A percentile compares a stretch with the other conserved stretches of the same genome.
Conservation (phyloP, 176 grass and related monocot species). For the Oryza rufipogon region DNA sequence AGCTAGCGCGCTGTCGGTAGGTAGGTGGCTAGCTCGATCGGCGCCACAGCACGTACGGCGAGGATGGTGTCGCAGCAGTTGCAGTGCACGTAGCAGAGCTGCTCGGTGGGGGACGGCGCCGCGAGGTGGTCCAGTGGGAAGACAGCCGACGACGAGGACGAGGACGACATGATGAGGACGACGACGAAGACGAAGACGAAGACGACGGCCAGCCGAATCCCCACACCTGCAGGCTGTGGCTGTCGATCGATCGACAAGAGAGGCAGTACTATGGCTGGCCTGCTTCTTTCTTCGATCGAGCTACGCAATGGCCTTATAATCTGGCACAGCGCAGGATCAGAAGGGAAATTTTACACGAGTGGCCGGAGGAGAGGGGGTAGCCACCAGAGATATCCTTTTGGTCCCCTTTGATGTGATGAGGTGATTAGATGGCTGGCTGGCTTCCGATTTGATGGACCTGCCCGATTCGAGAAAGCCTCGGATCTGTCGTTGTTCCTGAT, state of each 20-base stretch:
- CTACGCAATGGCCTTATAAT: neutral
- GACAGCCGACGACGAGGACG: conserved; percentile 77
- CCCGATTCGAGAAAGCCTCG: conserved; percentile 75
- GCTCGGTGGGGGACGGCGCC: conserved; percentile 72
- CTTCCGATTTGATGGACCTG: conserved; percentile 96
- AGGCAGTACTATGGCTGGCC: neutral
- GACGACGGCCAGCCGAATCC: neutral
- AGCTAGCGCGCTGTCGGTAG: conserved; percentile 22
- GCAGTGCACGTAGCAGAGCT: conserved; percentile 99
- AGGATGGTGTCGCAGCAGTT: conserved; percentile 99
- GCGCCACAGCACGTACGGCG: conserved; percentile 58
- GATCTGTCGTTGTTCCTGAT: conserved; percentile 84
- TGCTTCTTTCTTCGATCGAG: neutral
- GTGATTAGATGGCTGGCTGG: conserved; percentile 63
- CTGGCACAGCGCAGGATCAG: neutral
- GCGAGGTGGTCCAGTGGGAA: conserved; percentile 89
- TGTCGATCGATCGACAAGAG: neutral
- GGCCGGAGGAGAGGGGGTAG: neutral
- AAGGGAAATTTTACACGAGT: conserved; percentile 49
- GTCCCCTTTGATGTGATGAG: conserved; percentile 62
- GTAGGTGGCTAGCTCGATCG: conserved; percentile 29
- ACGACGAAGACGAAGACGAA: neutral
- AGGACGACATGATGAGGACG: conserved; percentile 49
- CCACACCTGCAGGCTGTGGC: neutral
- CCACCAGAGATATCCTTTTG: conserved; percentile 53